Evolutionary conservation across 2,329 filamentous ascomycete species (phyloP).

Genomic region (Zymoseptoria ardabiliae): DNA sequence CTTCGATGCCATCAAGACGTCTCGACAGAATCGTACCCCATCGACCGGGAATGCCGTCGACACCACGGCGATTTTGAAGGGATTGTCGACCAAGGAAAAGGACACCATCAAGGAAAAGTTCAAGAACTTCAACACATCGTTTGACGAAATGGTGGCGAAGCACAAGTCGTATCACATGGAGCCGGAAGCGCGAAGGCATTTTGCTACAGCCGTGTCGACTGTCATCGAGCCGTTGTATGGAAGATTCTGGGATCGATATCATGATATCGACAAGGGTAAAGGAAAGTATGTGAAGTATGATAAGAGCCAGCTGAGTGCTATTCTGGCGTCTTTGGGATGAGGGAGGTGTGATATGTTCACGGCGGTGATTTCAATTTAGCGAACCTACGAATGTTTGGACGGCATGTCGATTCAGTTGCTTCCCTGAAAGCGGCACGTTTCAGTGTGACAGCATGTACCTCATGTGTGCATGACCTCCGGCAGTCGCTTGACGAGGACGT

Average conservation of each 20-base stretch:
- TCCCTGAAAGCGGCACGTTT: not conserved
- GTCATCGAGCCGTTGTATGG: conserved; percentile 92
- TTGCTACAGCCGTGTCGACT: conserved; percentile 77
- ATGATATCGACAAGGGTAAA: conserved; percentile 95
- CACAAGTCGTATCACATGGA: conserved; percentile 88
- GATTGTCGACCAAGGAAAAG: conserved; percentile 80
- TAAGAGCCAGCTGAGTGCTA: conserved; percentile 67
- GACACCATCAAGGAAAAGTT: conserved; percentile 97
- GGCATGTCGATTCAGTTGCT: not conserved
- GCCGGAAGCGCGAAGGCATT: conserved; percentile 71
- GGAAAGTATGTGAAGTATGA: conserved; percentile 98
- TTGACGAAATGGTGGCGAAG: conserved; percentile 77
- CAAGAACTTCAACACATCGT: conserved; percentile 77
- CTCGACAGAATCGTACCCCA: conserved; percentile 61
- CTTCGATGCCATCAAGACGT: conserved; percentile 88
- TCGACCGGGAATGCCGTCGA: conserved; percentile 62
- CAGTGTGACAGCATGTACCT: not conserved
- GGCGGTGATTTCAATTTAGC: not conserved
- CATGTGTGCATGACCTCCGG: not conserved
- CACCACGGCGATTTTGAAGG: conserved; percentile 76
- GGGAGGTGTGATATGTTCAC: not conserved
- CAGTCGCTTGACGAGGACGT: not conserved
- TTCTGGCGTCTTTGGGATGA: conserved; percentile 35
- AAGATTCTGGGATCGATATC: conserved; percentile 93
- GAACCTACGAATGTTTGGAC: not conserved